Conservation (phyloP, 495 filamentous ascomycete species). For the Tuber umbilicatum region DNA sequence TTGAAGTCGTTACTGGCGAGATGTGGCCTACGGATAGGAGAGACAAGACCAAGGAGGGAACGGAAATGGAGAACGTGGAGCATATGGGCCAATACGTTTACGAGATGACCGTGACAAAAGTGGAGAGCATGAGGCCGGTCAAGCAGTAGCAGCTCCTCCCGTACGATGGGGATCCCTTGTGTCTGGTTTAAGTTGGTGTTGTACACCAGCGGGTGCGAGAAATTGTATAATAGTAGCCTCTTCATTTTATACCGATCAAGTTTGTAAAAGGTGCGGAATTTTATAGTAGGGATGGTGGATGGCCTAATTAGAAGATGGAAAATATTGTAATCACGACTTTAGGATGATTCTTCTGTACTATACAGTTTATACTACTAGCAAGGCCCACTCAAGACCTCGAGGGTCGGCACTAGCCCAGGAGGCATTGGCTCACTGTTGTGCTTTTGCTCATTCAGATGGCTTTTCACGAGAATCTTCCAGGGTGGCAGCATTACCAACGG, state of each 20-base stretch:
- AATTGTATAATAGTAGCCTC: not conserved
- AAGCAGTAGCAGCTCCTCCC: conserved; percentile 38
- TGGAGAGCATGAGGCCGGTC: conserved; percentile 55
- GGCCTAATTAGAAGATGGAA: not conserved
- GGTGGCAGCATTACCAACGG: no score
- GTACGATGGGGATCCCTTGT: not conserved
- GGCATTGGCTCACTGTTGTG: no score
- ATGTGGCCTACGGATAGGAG: conserved; percentile 67
- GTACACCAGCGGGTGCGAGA: not conserved
- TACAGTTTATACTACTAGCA: no score
- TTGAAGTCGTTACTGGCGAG: conserved; percentile 74
- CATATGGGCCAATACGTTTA: conserved; percentile 95
- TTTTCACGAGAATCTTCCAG: no score
- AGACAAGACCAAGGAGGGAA: conserved; percentile 53
- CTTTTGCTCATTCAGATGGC: no score
- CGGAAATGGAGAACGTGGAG: conserved; percentile 81
- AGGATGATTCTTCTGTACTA: not conserved
- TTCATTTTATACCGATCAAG: not conserved
- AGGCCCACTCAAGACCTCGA: no score
- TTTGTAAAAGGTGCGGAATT: not conserved
- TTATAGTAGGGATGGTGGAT: not conserved
- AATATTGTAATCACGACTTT: not conserved
- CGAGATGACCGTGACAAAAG: conserved; percentile 86
- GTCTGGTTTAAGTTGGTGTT: not conserved
- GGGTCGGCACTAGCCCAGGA: no score